Evolutionary conservation across 2,329 filamentous ascomycete species (phyloP).

Genomic region (Ceratocystis colombiana): DNA sequence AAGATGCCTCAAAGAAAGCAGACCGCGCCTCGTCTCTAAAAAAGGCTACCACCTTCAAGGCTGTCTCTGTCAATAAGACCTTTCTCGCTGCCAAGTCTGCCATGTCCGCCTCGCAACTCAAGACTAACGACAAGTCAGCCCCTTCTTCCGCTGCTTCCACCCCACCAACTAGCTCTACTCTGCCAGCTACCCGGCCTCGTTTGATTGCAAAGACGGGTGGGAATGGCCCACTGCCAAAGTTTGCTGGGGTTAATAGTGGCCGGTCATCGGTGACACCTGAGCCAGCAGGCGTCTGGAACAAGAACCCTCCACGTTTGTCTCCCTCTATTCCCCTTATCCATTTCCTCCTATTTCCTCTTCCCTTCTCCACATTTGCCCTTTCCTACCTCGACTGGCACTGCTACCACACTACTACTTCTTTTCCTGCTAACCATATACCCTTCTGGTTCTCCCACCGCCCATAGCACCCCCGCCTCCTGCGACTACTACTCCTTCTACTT

Average conservation of each 20-base stretch:
- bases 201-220: slow-evolving; percentile 65
- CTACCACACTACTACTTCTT: no score
- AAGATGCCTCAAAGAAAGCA: slow-evolving; percentile 48
- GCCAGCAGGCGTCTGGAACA: slow-evolving; percentile 73
- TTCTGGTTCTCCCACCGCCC: neutral
- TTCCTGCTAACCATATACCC: neutral
- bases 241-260: slow-evolving; percentile 42
- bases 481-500: slow-evolving; percentile 25
- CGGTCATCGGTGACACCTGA: slow-evolving; percentile 58
- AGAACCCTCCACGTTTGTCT: slow-evolving; percentile 61
- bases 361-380: neutral
- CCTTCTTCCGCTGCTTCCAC: slow-evolving; percentile 36
- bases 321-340: slow-evolving; percentile 10
- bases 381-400: no score
- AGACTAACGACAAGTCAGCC: slow-evolving; percentile 43
- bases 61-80: slow-evolving; percentile 74
- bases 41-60: slow-evolving; percentile 71
- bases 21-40: slow-evolving; percentile 53
- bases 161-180: slow-evolving; percentile 35
- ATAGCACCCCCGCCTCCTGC: slow-evolving; percentile 25
- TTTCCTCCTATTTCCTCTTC: neutral
- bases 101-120: slow-evolving; percentile 37
- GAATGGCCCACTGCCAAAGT: slow-evolving; percentile 41
- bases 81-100: slow-evolving; percentile 64
- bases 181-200: slow-evolving; percentile 53